Base-by-base conservation (phyloP, 1,284 basidiomycete species). In the Meripilus lineatus region DNA sequence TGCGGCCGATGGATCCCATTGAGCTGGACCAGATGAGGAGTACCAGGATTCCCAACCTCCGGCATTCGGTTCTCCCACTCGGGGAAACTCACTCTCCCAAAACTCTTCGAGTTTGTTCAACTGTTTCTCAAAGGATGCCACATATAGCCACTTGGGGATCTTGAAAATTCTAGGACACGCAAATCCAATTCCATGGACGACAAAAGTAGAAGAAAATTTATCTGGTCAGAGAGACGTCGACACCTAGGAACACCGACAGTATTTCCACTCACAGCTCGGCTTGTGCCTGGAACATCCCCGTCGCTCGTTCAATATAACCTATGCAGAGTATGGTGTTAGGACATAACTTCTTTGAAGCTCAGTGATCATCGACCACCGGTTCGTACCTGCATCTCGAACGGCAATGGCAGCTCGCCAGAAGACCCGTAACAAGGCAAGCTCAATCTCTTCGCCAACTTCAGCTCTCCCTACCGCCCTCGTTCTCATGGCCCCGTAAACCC, bases 381-480 rank as follows among this genome's bases (percentile, higher is more conserved):
- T 62, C 80, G 52, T 50, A 91, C 91, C 92, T 57, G 92, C 84
- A 60, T 84, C 77, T 50, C 78, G 76, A 17, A 93, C 71, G 42
- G 79, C 79, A 7, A 85, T 69, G 4, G 80, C 78, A 11, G 74
- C 66, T 41, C 88, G 73, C 81, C 86, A 91, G 45, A 90, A 71
- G 13, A 84, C 63, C 48, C 87, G 72, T 32, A 89, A 58, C 55
- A 70, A 77, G 13, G 71, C 69, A 6, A 81, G 46, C 42, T 89
- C 83, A 38, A 62, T 69, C 20, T 69, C 64, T 30, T 69, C 65
- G 14, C 57, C 58, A 15, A 53, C 50, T 23, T 59, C 58, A 30
- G 81, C n/a, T n/a, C n/a, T n/a, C n/a, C n/a, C n/a, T n/a, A n/a
- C n/a, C n/a, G n/a, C n/a, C n/a, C n/a, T n/a, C n/a, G n/a, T n/a